phyloP scores from a whole-genome alignment of 306 rosid genomes.

The Acacia confusa region DNA sequence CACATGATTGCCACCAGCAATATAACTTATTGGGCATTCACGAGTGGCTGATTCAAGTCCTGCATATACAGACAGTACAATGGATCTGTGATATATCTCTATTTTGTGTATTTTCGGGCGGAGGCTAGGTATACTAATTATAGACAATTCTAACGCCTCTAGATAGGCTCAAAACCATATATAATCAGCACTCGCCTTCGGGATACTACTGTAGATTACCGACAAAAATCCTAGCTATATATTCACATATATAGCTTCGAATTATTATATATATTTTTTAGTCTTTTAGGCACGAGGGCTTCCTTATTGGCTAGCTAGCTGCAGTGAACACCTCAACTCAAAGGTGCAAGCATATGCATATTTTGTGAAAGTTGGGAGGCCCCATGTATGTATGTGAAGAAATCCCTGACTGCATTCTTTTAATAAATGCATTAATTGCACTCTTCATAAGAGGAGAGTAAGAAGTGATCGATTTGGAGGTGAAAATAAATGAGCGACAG shows the following conservation, averaged over 20 bases:
- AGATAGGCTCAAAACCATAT: neutral
- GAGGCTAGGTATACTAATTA: neutral
- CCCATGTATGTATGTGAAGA: neutral
- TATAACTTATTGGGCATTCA: neutral
- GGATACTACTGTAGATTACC: neutral
- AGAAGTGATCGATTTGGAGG: too few species aligned
- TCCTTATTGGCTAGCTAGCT: neutral
- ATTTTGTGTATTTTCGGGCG: neutral
- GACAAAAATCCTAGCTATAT: neutral
- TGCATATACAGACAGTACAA: neutral
- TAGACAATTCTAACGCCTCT: neutral
- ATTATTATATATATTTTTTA: neutral
- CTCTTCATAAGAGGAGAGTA: too few species aligned
- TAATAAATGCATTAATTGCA: too few species aligned
- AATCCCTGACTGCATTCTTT: too few species aligned
- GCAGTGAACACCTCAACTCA: neutral
- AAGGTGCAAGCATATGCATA: neutral
- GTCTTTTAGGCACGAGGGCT: neutral
- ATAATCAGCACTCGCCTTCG: neutral
- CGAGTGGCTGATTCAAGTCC: neutral
- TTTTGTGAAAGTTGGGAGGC: neutral
- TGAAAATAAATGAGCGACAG: too few species aligned
- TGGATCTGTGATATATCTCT: neutral
- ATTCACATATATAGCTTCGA: neutral
- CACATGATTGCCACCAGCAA: neutral